Base-by-base conservation (phyloP, 2,329 filamentous ascomycete species). In the Monosporascus sp. region DNA sequence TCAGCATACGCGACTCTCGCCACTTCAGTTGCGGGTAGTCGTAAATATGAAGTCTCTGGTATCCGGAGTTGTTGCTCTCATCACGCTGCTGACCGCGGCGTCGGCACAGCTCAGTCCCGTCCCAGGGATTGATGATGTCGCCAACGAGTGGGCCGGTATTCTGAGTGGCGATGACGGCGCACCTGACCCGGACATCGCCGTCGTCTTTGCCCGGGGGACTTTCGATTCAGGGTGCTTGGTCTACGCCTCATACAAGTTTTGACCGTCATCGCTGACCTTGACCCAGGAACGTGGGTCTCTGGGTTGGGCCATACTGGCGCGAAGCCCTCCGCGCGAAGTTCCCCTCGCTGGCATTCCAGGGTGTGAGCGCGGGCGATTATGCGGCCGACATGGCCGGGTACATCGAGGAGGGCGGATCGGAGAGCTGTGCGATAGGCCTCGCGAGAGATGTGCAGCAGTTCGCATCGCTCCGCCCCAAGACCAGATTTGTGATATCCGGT, bases 171-270 rank as follows among this genome's bases (percentile, higher is more conserved):
- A 49, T 11, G 22, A 50, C n/a, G 48, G 43, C 14, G 59, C 58
- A 46, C 26, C 44, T 43, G 58, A 56, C 28, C 51, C 55, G 18
- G 59, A 61, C 22, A 54, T 60, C 20, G 59, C 59, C 11, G 58
- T 61, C 24, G 58, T 60, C 22, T 61, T 61, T 37, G 59, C 59
- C 20, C 52, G 59, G 18, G 58, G 59, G 26, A 61, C 59, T 14
- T 61, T 61, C 47, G 59, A 61, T 26, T 37, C 54, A 49, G 55
- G 56, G 59, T 60, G 59, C 17, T 9, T 18, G 37, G n/a, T 15
- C 37, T 44, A 24, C n/a, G 7, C 41, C n/a, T n/a, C n/a, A 45
- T 7, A 4, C 14, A 48, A 7, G 18, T 1, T 7, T 7, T 18
- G 48, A 7, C 20, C 35, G 14, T 35, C 48, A 38, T 47, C 55